These are phyloP conservation scores for Exophiala spinifera DNA, from an alignment of 2,329 filamentous ascomycete species.

Conservation along the genomic window DNA sequence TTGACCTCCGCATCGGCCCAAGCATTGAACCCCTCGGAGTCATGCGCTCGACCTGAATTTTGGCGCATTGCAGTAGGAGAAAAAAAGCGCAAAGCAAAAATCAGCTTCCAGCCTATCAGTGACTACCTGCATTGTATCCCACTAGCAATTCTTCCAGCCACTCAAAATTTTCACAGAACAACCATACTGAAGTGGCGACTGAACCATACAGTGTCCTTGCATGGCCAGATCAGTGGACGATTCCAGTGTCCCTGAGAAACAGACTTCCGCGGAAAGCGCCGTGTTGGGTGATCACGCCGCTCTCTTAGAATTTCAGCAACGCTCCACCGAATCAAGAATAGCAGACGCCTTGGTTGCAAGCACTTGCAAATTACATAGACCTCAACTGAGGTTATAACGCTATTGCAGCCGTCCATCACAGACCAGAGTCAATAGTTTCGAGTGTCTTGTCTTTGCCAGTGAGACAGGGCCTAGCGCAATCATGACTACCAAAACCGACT, in stretches of 20 bases:
- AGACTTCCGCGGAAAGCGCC: no score
- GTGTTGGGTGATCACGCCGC: no score
- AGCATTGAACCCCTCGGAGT: neutral
- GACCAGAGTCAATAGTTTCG: neutral
- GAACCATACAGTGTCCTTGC: no score
- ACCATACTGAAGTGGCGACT: neutral
- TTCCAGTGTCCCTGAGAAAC: no score
- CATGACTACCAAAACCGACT: conserved; percentile 20
- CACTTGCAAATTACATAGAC: no score
- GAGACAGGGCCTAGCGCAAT: no score
- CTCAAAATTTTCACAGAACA: neutral
- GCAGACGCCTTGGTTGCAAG: no score
- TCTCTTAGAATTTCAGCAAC: no score
- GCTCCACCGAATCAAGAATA: no score
- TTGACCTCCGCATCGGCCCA: no score
- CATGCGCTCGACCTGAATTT: neutral
- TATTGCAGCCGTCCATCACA: neutral
- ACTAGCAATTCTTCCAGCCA: neutral
- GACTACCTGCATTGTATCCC: neutral
- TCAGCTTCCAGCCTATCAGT: neutral
- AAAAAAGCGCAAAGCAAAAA: neutral
- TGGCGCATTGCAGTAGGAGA: neutral
- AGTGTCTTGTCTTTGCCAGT: no score
- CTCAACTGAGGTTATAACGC: neutral
- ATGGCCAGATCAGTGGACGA: no score